Evolutionary conservation across 495 filamentous ascomycete genomes (phyloP).

Genomic region (Lasiosphaeria ovina): DNA sequence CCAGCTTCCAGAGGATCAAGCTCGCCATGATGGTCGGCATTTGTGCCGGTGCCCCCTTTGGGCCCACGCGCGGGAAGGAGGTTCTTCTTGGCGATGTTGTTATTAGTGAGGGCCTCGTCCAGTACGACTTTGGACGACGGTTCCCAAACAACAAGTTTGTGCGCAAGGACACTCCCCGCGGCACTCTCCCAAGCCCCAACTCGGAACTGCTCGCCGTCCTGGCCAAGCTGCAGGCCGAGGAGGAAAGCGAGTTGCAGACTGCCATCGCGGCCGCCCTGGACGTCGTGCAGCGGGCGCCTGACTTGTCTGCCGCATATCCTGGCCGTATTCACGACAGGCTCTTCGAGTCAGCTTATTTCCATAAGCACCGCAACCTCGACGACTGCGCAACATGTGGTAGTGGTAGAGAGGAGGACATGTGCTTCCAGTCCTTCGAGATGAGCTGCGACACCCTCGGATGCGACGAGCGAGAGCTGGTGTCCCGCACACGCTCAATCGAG

Average conservation of each 20-base stretch:
- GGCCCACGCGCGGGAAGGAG: neutral
- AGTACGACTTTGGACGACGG: conserved; percentile 40
- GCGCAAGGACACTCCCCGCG: conserved; percentile 28
- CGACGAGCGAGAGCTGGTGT: conserved; percentile 10
- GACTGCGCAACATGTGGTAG: conserved; percentile 2
- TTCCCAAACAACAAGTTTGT: conserved; percentile 31
- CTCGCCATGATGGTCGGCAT: conserved; percentile 31
- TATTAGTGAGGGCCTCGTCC: conserved; percentile 35
- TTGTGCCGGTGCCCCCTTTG: conserved; percentile 29
- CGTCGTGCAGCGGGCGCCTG: conserved; percentile 11
- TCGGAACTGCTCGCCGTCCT: conserved; percentile 30
- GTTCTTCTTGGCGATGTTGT: conserved; percentile 44
- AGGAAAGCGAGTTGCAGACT: conserved; percentile 23
- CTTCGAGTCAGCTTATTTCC: conserved; percentile 29
- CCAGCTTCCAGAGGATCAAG: conserved; percentile 29
- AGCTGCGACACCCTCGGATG: conserved; percentile 18
- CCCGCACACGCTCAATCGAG: neutral
- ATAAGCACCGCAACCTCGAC: conserved; percentile 28
- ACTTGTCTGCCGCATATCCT: neutral
- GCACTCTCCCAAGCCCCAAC: conserved; percentile 33
- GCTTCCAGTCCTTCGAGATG: conserved; percentile 1
- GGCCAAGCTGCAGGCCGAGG: conserved; percentile 24
- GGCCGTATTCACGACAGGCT: conserved; percentile 12
- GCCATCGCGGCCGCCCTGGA: conserved; percentile 14
- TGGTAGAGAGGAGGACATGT: conserved; percentile 8